phyloP scores from a whole-genome alignment of 106 monocot species.

The Dioscorea dumetorum region DNA sequence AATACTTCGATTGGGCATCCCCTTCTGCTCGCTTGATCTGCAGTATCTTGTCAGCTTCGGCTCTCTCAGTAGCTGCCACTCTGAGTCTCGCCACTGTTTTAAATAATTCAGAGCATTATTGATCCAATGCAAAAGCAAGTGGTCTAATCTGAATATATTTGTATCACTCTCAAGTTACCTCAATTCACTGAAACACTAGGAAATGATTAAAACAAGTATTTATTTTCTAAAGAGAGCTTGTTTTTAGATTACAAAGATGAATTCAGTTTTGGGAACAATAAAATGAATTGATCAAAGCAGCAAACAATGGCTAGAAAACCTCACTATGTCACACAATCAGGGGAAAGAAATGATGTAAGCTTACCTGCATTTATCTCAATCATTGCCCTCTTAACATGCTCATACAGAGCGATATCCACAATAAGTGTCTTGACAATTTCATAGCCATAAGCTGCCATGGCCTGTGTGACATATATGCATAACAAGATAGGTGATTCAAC shows the following conservation, averaged over 20 bases:
- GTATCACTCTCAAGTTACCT: no score
- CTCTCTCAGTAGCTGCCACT: slow-evolving; percentile 79
- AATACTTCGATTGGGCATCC: slow-evolving; percentile 82
- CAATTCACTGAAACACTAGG: no score
- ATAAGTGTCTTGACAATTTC: slow-evolving; percentile 57
- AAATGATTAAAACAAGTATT: no score
- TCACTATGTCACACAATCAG: neutral
- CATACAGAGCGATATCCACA: slow-evolving; percentile 52
- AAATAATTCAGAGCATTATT: neutral
- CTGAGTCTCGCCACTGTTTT: slow-evolving; percentile 69
- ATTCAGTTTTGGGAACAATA: no score
- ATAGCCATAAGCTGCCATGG: slow-evolving; percentile 52
- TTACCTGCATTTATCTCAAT: slow-evolving; percentile 61
- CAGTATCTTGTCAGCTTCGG: slow-evolving; percentile 85
- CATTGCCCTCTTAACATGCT: slow-evolving; percentile 51
- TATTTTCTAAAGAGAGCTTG: no score
- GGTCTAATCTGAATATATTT: no score
- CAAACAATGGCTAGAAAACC: no score
- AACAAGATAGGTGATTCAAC: neutral
- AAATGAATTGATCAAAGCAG: no score
- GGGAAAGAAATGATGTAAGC: neutral
- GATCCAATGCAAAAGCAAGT: no score
- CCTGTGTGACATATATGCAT: slow-evolving; percentile 9
- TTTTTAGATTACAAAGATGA: no score
- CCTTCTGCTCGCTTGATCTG: slow-evolving; percentile 89